phyloP scores from a whole-genome alignment of 2,329 filamentous ascomycete genomes.

The Calonectria hongkongensis region DNA sequence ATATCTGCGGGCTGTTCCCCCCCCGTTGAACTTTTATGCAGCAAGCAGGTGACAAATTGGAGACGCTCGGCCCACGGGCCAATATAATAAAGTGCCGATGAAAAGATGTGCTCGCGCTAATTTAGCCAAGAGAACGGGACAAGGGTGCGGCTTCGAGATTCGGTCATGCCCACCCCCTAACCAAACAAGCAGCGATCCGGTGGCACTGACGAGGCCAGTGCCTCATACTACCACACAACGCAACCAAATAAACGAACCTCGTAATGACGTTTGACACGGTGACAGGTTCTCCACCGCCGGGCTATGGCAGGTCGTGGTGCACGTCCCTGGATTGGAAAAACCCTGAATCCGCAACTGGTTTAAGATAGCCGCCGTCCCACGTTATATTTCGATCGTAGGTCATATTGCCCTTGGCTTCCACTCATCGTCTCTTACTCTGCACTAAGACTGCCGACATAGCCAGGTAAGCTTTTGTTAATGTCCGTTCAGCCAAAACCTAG shows the following conservation, averaged over 20 bases:
- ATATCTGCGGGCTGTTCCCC: background rate
- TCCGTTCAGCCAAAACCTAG: background rate
- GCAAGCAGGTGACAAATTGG: background rate
- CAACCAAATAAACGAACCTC: background rate
- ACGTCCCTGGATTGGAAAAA: background rate
- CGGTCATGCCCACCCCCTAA: background rate
- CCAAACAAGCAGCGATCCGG: background rate
- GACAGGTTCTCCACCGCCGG: background rate
- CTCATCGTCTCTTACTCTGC: background rate
- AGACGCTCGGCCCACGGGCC: background rate
- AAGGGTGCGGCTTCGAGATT: conserved; percentile 1
- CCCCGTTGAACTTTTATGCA: background rate
- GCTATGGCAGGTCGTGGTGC: background rate
- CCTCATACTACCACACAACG: background rate
- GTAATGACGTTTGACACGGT: background rate
- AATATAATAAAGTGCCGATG: too few species aligned
- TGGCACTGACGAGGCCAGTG: conserved; percentile 24
- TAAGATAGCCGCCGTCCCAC: background rate
- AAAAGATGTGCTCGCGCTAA: conserved; percentile 6
- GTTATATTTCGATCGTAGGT: background rate
- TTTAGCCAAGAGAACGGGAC: background rate
- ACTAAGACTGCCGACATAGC: background rate
- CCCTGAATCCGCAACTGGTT: conserved; percentile 1
- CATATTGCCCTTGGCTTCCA: background rate
- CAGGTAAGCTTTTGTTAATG: background rate